Base-by-base conservation (phyloP, 805 yeast genomes). In the Yamadazyma kitorensis region DNA sequence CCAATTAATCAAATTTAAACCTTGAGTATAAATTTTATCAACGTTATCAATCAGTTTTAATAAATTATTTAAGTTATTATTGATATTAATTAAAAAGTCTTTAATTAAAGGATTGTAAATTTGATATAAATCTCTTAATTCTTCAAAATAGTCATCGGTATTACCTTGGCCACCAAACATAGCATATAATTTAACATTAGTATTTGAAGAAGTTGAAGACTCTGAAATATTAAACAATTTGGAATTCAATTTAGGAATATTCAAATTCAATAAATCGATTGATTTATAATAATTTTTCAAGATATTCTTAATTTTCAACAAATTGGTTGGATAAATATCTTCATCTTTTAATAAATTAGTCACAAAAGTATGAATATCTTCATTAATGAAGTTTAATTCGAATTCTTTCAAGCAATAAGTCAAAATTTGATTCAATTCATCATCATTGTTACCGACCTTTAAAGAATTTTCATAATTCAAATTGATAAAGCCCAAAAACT, bases 111-210 rank as follows among this genome's bases (percentile, higher is more conserved):
- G 85, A 46, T 80, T 73, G 71, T 93, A 93, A 39, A 80, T 73
- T 45, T 76, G 68, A 70, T 85, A 82, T 40, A 89, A 60, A 46
- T 87, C 94, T 59, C 95, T 80, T 57, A 93, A 76, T 70, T 93
- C 99, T 59, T 89, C 96, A 51, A 93, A 93, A 70, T 87, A 93
- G 59, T 93, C 97, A 57, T 93, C 98, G 34, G 95, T 82, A 70
- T 87, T 91, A 65, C 99, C 99, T 71, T 93, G 99, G 54, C 99
- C 99, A 59, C 99, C 98, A 53, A 91, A 93, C 48, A 93, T 80
- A 44, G 97, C 95, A 40, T 75, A 78, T 37, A 89, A 62, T 41
- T 72, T 69, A 28, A 89, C 86, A 3, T 34, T 24, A 10, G 20
- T 10, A 13, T 24, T 8, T 12, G n/a, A 10, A 14, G 17, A 27